Base-by-base conservation (phyloP, 2,329 filamentous ascomycete genomes). In the Curvularia sp. region DNA sequence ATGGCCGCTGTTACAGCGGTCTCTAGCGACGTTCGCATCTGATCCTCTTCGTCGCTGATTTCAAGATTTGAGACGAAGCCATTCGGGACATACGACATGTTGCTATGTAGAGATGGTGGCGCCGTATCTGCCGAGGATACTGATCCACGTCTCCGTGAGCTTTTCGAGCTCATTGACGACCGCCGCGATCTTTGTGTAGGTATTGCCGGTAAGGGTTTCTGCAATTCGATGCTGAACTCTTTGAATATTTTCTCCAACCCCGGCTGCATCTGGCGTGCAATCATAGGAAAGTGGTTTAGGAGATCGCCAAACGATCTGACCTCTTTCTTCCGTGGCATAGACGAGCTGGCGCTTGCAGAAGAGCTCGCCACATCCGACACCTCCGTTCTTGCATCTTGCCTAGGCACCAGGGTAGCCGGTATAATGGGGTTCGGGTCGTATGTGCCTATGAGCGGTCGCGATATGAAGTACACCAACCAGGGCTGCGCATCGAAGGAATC, bases 391-490 rank as follows among this genome's bases (percentile, higher is more conserved):
- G 46, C 62, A 54, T 69, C 51, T 5, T 53, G 64, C 65, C 52
- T 75, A 65, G 54, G 55, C 20, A 66, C 62, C 18, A 74, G 31
- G 3, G 67, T 64, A 1, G 93, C 92, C 2, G 89, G 88, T 4
- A 85, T 78, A 49, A 94, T 88, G 63, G 87, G 89, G 51, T 87
- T 84, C 50, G 92, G 86, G 71, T 97, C 93, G 82, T 89, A 93
- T 0, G 86, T 85, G 24, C 95, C 95, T 20, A 97, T 86, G 51
- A 99, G 81, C 1, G 95, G 95, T 51, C 87, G 89, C 26, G 94
- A 95, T 63, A 99, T 96, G 78, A 93, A 97, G 84, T 98, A 98
- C 60, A 99, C 85, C 43, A 99, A 87, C 93, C 95, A 99, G 84
- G 93, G 92, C 68, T 93, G 89, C 13, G 92, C 89, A 69, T 98